Percentiles rank a stretch among this genome's conserved stretches.
These are phyloP conservation scores for Lactarius tabidus DNA, from an alignment of 768 basidiomycete genomes.

Conservation along the genomic window DNA sequence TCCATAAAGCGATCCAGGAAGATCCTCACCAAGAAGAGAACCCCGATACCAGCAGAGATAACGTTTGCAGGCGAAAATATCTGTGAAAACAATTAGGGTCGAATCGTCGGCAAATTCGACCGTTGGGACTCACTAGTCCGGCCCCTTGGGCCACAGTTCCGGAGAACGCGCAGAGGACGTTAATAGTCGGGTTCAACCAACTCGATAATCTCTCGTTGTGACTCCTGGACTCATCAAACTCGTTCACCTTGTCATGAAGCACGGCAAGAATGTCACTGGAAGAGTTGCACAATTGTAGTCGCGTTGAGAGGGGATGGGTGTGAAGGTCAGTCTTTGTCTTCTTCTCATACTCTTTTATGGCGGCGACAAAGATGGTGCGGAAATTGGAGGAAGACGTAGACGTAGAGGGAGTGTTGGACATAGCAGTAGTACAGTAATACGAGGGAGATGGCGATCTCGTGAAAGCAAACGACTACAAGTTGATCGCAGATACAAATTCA, in stretches of 20 bases:
- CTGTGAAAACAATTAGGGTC: background rate
- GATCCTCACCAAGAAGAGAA: background rate
- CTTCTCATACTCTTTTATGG: background rate
- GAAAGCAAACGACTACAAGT: too few relatives aligned
- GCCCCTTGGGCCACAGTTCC: background rate
- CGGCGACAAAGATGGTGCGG: background rate
- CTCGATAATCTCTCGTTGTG: background rate
- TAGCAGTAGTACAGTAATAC: too few relatives aligned
- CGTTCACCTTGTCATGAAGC: background rate
- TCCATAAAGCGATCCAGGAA: background rate
- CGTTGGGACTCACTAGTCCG: background rate
- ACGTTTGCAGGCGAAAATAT: background rate
- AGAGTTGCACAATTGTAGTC: background rate
- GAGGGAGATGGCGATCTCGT: too few relatives aligned
- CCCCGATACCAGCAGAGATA: background rate
- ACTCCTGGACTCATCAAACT: background rate
- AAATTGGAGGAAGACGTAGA: background rate
- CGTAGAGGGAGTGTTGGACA: background rate
- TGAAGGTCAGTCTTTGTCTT: background rate
- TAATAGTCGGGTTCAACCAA: background rate
- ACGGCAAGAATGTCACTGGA: background rate
- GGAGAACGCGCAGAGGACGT: background rate
- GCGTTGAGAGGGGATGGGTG: background rate
- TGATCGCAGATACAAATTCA: too few relatives aligned
- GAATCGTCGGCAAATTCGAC: too few relatives aligned